Conservation (phyloP, 2,329 filamentous ascomycete genomes). For the Xylariales sp. region DNA sequence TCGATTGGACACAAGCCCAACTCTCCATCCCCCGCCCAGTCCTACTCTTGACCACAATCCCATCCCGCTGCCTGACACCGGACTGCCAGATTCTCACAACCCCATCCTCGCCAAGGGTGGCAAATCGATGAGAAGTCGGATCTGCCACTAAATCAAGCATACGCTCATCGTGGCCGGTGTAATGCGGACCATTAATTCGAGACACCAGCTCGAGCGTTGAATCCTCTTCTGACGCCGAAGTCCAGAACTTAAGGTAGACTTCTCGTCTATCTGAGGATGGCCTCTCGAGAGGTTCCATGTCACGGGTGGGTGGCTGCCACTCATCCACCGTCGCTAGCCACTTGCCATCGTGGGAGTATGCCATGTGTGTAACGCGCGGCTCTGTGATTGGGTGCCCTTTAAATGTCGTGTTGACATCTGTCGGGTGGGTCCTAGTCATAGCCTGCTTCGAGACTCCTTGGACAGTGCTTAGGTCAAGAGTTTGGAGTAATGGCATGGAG, state of each 20-base stretch:
- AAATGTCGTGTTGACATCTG: slow-evolving; percentile 71
- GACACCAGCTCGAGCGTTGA: slow-evolving; percentile 74
- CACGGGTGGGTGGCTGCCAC: slow-evolving; percentile 72
- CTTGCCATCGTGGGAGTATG: slow-evolving; percentile 73
- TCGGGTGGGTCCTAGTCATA: slow-evolving; percentile 81
- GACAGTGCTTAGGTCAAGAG: slow-evolving; percentile 77
- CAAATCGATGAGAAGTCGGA: slow-evolving; percentile 67
- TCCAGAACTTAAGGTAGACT: slow-evolving; percentile 88
- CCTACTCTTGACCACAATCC: slow-evolving; percentile 57
- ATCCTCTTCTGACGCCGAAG: slow-evolving; percentile 44
- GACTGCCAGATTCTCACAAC: slow-evolving; percentile 78
- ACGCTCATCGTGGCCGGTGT: slow-evolving; percentile 46
- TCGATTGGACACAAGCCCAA: slow-evolving; percentile 67
- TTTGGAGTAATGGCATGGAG: slow-evolving; percentile 66
- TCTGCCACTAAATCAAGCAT: slow-evolving; percentile 73
- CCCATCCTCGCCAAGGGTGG: slow-evolving; percentile 79
- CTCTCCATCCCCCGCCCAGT: slow-evolving; percentile 58
- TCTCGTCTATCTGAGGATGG: slow-evolving; percentile 55
- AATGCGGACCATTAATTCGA: slow-evolving; percentile 79
- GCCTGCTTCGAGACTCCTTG: slow-evolving; percentile 83
- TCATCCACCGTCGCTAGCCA: slow-evolving; percentile 93
- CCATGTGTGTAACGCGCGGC: slow-evolving; percentile 71
- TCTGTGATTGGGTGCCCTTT: slow-evolving; percentile 69
- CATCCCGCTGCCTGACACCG: slow-evolving; percentile 63
- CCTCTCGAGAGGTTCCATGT: slow-evolving; percentile 55